Conservation (phyloP, 2,329 filamentous ascomycete species). For the Massarina eburnea region DNA sequence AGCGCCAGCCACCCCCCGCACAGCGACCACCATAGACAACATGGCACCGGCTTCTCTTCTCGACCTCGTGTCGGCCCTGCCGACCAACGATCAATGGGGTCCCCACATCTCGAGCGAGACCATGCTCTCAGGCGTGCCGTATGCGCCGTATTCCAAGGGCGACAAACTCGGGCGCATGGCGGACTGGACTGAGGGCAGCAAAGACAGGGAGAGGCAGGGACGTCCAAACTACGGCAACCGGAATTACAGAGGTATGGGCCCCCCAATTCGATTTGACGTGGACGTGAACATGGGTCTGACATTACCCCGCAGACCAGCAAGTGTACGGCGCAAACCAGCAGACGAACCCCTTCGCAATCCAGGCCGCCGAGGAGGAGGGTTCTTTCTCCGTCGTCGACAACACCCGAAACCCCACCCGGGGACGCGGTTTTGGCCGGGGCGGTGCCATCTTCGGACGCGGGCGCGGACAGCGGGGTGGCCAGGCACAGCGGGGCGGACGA, state of each 20-base stretch:
- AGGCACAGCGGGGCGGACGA: constrained; percentile 69
- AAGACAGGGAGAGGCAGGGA: constrained; percentile 75
- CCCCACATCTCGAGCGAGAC: constrained; percentile 80
- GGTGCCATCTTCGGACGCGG: constrained; percentile 82
- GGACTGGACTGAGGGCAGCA: constrained; percentile 95
- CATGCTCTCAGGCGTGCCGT: constrained; percentile 91
- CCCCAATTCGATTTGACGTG: neutral
- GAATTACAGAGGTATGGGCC: constrained; percentile 76
- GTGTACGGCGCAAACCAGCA: constrained; percentile 90
- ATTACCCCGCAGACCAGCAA: constrained; percentile 72
- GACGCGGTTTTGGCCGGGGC: constrained; percentile 77
- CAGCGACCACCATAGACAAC: constrained; percentile 20
- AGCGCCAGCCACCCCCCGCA: constrained; percentile 1
- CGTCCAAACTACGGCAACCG: constrained; percentile 82
- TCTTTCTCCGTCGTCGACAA: constrained; percentile 98
- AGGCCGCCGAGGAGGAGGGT: constrained; percentile 91
- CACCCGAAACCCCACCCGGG: constrained; percentile 80
- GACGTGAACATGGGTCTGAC: too few relatives aligned
- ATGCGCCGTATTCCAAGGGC: constrained; percentile 96
- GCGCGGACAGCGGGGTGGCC: constrained; percentile 73
- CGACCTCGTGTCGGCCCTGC: constrained; percentile 52
- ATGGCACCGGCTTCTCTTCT: constrained; percentile 52
- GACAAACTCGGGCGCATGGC: constrained; percentile 99
- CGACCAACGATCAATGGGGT: constrained; percentile 67
- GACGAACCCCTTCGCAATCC: constrained; percentile 78